Evolutionary conservation across 176 grass and related monocot species (phyloP).

Genomic region (Carex scoparia): DNA sequence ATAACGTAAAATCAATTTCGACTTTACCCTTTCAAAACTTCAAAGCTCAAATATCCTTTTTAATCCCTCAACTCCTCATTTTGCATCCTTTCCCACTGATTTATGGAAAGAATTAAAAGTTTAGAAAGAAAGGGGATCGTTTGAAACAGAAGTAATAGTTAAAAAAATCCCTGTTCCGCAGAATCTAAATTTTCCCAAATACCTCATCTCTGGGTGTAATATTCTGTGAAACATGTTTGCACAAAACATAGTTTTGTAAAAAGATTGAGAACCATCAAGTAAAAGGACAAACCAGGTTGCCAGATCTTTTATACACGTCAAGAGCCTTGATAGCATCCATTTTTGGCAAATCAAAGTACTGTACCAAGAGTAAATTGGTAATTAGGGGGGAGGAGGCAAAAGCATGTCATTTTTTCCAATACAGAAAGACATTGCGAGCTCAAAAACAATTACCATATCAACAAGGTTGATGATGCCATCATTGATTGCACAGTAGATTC

Average conservation of each 20-base stretch:
- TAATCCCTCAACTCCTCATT: background rate
- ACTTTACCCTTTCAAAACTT: background rate
- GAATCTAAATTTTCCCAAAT: background rate
- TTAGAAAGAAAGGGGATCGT: background rate
- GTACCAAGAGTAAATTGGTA: constrained; percentile 10
- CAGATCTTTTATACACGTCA: constrained; percentile 68
- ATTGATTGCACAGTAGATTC: constrained; percentile 80
- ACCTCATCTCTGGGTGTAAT: background rate
- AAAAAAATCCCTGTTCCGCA: background rate
- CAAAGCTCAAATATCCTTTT: background rate
- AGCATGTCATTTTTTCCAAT: background rate
- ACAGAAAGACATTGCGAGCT: background rate
- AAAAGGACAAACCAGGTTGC: constrained; percentile 40
- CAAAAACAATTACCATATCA: constrained; percentile 41
- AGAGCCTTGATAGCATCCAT: constrained; percentile 74
- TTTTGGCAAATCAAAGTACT: constrained; percentile 89
- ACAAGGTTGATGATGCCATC: constrained; percentile 88
- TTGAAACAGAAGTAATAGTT: background rate
- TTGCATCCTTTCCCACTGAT: background rate
- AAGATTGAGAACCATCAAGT: background rate
- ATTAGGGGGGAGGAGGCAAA: background rate
- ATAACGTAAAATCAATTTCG: background rate
- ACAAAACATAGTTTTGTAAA: background rate
- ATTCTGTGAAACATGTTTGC: background rate
- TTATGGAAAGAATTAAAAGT: background rate